Percentiles rank a stretch among this genome's conserved stretches.
These are phyloP conservation scores for Erythrobasidium hasegawianum DNA, from an alignment of 1,284 basidiomycete genomes.

Conservation along the genomic window DNA sequence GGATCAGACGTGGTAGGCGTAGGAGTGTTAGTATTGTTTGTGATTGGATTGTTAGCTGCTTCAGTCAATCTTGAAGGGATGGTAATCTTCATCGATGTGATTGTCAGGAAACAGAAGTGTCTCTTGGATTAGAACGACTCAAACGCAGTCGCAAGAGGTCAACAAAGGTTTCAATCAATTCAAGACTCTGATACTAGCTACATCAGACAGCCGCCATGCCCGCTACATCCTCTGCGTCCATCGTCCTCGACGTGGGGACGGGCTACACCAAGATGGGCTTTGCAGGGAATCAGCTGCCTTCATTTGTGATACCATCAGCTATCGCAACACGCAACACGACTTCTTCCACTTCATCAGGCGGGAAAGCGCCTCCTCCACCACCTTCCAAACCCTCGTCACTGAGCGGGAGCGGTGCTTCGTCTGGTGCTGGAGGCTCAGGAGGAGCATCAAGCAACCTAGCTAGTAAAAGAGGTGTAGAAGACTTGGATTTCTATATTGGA, in stretches of 20 bases:
- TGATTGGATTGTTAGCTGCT: too few relatives aligned
- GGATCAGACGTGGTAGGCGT: too few relatives aligned
- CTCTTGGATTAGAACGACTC: too few relatives aligned
- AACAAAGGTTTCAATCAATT: too few relatives aligned
- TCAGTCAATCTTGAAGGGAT: too few relatives aligned
- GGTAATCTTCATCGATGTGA: too few relatives aligned
- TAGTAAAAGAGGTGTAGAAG: slow-evolving; percentile 95
- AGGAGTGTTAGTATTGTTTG: too few relatives aligned
- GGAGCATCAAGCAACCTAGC: slow-evolving; percentile 66
- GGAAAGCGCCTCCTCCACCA: slow-evolving; percentile 73
- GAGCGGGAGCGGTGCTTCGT: slow-evolving; percentile 21
- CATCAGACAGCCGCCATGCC: slow-evolving; percentile 10
- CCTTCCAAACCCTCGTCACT: slow-evolving; percentile 54
- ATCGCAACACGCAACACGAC: slow-evolving; percentile 67
- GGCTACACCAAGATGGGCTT: slow-evolving; percentile 98
- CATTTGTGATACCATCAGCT: slow-evolving; percentile 95
- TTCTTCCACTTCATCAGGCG: slow-evolving; percentile 52
- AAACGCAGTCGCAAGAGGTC: too few relatives aligned
- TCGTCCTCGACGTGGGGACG: slow-evolving; percentile 59
- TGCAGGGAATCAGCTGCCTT: slow-evolving; percentile 97
- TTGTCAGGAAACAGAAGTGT: too few relatives aligned
- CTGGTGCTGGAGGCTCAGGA: background rate
- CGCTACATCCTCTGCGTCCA: slow-evolving; percentile 21
- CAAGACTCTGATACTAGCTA: too few relatives aligned
- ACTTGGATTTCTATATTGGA: slow-evolving; percentile 99